Base-by-base conservation (phyloP, 257 asterid species). In the Solanum infundibuliforme region DNA sequence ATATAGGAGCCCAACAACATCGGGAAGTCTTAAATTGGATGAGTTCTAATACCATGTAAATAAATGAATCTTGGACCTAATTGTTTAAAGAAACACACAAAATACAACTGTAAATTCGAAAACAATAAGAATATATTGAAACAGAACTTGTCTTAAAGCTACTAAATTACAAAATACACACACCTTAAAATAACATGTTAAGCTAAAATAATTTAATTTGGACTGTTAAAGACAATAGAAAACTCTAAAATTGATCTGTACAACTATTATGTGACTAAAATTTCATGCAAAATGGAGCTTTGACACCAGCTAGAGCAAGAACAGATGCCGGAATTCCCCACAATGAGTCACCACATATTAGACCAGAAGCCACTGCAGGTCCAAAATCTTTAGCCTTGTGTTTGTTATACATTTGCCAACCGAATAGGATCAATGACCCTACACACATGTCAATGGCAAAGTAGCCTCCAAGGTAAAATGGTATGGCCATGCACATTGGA, bases 401-500 rank as follows among this genome's bases (percentile, higher is more conserved):
- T 0, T 10, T 41, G 48, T 41, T 41, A 3, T 41, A 10, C 48
- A 41, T 41, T 41, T 41, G 48, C 48, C 48, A 41, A 41, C 48
- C 48, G 48, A 41, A 41, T 10, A 41, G 48, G 89, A 95, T 90
- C 92, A 93, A 86, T 91, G 97, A 94, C 71, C 98, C 98, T 2
- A 95, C 5, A 14, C 98, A 95, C 98, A 94, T 95, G 58, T 95
- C 97, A 12, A 94, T 93, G 55, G 98, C 89, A 52, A 95, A 95
- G 84, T 93, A 93, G 0, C 91, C 94, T 5, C 98, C 97, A 1
- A 94, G 87, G 75, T 94, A 94, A 91, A 95, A 94, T 0, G 98
- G 98, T 12, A 94, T 93, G 0, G 98, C 98, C 98, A 95, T 94
- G 89, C 97, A 32, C 98, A 94, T 95, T 0, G 98, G 94, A 83